A percentile compares a stretch with the other conserved stretches of the same genome.
Evolutionary conservation across 371 early-diverging fungal genomes (phyloP).

Genomic region (Globomyces sp.): DNA sequence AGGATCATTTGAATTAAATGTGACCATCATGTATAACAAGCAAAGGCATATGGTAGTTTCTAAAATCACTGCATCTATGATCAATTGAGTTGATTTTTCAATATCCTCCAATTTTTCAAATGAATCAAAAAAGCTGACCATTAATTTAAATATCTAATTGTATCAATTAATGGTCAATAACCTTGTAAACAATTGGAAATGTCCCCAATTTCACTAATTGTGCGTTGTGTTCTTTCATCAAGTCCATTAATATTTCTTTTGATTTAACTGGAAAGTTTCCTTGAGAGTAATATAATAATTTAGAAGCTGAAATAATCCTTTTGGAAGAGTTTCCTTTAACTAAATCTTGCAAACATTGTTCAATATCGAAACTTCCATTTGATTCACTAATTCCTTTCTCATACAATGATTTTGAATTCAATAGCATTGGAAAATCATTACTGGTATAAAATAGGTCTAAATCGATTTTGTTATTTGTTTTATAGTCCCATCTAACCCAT

Average conservation of each 20-base stretch:
- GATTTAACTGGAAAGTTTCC: not conserved
- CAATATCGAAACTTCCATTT: not conserved
- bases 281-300: constrained; percentile 4
- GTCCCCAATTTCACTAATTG: not conserved
- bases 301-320: constrained; percentile 6
- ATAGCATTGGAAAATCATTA: constrained; percentile 9
- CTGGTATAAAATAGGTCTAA: not conserved
- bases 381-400: not conserved
- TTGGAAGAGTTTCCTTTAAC: not conserved
- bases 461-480: too few species aligned
- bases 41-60: constrained; percentile 65
- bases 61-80: not conserved
- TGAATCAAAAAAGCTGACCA: constrained; percentile 1
- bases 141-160: not conserved
- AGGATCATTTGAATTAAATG: constrained; percentile 42
- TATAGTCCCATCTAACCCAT: too few species aligned
- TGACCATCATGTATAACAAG: constrained; percentile 56
- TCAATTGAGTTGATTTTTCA: not conserved
- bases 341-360: not conserved
- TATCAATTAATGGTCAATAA: not conserved
- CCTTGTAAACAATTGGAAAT: constrained; percentile 6
- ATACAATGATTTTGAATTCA: constrained; percentile 4
- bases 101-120: constrained; percentile 1
- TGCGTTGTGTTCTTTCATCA: not conserved
- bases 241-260: too few species aligned